A percentile compares a stretch with the other conserved stretches of the same genome.
phyloP scores from a whole-genome alignment of 768 basidiomycete species.

The Leccinum longicurvipes region DNA sequence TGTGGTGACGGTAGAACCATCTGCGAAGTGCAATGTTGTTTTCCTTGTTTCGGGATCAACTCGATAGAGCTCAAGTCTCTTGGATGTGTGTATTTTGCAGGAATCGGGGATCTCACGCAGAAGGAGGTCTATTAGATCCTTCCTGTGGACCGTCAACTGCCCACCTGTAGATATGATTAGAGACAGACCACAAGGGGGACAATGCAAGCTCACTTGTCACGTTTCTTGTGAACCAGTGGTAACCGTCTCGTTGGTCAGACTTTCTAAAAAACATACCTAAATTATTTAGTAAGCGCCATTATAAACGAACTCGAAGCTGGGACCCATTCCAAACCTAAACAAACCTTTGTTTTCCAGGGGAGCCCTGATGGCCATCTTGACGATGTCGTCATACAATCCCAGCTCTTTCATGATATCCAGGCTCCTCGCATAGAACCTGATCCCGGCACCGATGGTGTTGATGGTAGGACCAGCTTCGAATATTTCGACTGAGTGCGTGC shows the following conservation, averaged over 20 bases:
- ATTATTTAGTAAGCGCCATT: background rate
- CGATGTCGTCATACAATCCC: conserved; percentile 36
- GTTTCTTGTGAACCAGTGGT: conserved; percentile 23
- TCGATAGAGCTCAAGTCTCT: conserved; percentile 34
- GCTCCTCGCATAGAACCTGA: background rate
- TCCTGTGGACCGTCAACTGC: conserved; percentile 33
- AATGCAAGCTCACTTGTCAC: conserved; percentile 21
- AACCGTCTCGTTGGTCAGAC: conserved; percentile 33
- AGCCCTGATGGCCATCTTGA: conserved; percentile 11
- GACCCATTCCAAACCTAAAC: background rate
- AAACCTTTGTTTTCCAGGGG: conserved; percentile 22
- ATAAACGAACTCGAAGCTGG: background rate
- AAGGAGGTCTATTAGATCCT: conserved; percentile 35
- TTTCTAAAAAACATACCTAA: conserved; percentile 30
- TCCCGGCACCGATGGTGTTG: background rate
- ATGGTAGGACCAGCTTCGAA: background rate
- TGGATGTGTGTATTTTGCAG: conserved; percentile 34
- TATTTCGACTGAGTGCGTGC: background rate
- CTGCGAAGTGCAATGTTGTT: conserved; percentile 34
- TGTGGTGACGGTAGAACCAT: conserved; percentile 34
- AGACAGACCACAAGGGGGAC: background rate
- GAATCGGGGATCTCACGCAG: conserved; percentile 25
- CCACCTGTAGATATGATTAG: conserved; percentile 23
- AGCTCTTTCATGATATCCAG: conserved; percentile 12
- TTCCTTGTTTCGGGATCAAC: conserved; percentile 15